Percentiles rank a stretch among this genome's conserved stretches.
These are phyloP conservation scores for Candida suzukii DNA, from an alignment of 805 yeast species.

Conservation along the genomic window DNA sequence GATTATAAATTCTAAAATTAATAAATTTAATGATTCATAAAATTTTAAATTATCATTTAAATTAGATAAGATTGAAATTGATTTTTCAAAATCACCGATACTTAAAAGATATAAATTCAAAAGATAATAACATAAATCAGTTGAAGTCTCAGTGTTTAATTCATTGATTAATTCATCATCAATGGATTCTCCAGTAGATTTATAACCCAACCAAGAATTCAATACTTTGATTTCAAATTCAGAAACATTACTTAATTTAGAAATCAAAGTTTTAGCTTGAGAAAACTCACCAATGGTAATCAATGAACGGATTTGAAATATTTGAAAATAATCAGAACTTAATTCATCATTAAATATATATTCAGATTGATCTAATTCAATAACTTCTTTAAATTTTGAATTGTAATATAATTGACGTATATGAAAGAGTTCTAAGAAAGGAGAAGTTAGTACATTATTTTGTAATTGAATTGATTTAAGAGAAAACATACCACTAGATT, in stretches of 20 bases:
- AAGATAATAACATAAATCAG: neutral
- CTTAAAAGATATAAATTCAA: constrained; percentile 17
- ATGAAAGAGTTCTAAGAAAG: constrained; percentile 17
- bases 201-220: constrained; percentile 3
- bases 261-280: constrained; percentile 11
- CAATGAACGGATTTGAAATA: constrained; percentile 17
- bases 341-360: constrained; percentile 13
- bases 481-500: constrained; percentile 1
- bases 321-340: constrained; percentile 14
- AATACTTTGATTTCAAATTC: constrained; percentile 7
- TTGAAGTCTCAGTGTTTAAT: neutral
- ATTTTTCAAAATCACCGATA: constrained; percentile 34
- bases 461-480: no score
- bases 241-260: constrained; percentile 6
- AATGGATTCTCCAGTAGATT: neutral
- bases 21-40: constrained; percentile 30
- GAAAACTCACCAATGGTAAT: constrained; percentile 8
- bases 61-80: constrained; percentile 28
- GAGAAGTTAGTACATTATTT: neutral
- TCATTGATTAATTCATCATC: neutral
- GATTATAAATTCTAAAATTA: constrained; percentile 32
- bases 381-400: constrained; percentile 16
- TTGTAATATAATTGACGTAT: constrained; percentile 22
- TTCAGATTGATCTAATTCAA: no score
- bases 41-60: constrained; percentile 23